These are phyloP conservation scores for Chrysoporthe deuterocubensis DNA, from an alignment of 2,329 filamentous ascomycete genomes.

Conservation along the genomic window DNA sequence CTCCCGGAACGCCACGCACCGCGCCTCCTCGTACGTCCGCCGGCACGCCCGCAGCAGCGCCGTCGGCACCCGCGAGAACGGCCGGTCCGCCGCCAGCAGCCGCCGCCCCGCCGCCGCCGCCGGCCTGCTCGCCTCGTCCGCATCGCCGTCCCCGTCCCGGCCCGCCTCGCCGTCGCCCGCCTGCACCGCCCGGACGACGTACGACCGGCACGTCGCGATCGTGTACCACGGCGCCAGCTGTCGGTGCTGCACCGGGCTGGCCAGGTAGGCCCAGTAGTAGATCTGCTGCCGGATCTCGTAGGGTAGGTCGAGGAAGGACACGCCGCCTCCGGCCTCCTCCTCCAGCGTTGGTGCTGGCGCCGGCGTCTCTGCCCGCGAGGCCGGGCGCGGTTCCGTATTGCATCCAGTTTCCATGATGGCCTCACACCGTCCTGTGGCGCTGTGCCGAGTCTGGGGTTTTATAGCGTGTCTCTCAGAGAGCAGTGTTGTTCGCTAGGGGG, in stretches of 20 bases:
- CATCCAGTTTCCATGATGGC: background rate
- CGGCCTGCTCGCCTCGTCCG: background rate
- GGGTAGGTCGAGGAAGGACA: slow-evolving; percentile 43
- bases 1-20: slow-evolving; percentile 43
- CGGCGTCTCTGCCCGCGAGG: background rate
- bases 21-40: slow-evolving; percentile 49
- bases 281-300: slow-evolving; percentile 52
- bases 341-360: background rate
- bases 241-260: slow-evolving; percentile 43
- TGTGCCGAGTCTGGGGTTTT: background rate
- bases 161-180: background rate
- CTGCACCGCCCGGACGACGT: slow-evolving; percentile 36
- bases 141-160: background rate
- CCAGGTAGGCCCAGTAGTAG: slow-evolving; percentile 47
- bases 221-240: slow-evolving; percentile 48
- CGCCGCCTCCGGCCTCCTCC: slow-evolving; percentile 1
- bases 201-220: slow-evolving; percentile 38
- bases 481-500: no score
- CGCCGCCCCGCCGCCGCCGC: background rate
- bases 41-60: slow-evolving; percentile 43
- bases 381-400: background rate
- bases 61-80: slow-evolving; percentile 46
- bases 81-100: slow-evolving; percentile 41
- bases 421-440: background rate
- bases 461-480: no score